Evolutionary conservation across 257 asterid species (phyloP).

Genomic region (Solanum piurae): DNA sequence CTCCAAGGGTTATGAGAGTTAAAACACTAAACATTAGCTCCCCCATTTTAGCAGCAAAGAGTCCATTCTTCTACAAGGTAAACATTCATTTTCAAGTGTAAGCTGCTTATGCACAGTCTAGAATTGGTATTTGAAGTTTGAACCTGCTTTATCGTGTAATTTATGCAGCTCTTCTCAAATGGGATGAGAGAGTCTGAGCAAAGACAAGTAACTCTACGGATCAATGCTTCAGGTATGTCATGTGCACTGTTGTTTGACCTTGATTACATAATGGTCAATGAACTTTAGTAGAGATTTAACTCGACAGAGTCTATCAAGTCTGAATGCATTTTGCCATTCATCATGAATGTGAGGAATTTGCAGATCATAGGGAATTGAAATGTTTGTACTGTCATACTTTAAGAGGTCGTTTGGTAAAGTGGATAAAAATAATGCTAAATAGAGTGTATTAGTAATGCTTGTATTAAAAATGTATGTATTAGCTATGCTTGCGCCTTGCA

Average conservation of each 20-base stretch:
- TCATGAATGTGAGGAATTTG: neutral
- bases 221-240: constrained; percentile 11
- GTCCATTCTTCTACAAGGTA: constrained; percentile 27
- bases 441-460: neutral
- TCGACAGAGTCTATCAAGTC: neutral
- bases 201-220: constrained; percentile 13
- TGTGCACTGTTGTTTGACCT: neutral
- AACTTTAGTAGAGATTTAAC: neutral
- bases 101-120: neutral
- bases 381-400: neutral
- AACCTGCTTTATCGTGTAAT: neutral
- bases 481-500: neutral
- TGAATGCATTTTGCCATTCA: neutral
- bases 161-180: constrained; percentile 14
- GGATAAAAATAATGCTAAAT: neutral
- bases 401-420: neutral
- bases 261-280: neutral
- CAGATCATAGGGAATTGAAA: neutral
- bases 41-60: constrained; percentile 27
- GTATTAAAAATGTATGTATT: neutral
- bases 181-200: constrained; percentile 20
- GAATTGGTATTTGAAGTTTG: neutral
- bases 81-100: neutral
- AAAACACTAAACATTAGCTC: constrained; percentile 25
- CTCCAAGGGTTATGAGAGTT: constrained; percentile 11